Percentiles rank a stretch among this genome's conserved stretches.
Conservation (phyloP, 106 monocot genomes). For the Vanilla planifolia region DNA sequence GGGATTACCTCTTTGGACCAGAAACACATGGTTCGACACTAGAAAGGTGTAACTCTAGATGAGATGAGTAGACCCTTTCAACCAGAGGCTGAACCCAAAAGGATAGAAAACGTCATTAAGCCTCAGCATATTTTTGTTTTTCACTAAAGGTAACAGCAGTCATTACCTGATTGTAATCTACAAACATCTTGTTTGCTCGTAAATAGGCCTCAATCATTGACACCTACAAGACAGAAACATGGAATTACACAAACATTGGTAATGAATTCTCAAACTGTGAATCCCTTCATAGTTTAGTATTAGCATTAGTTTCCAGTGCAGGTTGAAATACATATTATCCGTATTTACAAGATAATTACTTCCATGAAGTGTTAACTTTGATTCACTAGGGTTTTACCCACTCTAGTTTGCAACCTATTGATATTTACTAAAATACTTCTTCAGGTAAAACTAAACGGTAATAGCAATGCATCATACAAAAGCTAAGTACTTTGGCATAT, state of each 20-base stretch:
- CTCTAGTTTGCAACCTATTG: neutral
- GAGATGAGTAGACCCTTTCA: slow-evolving; percentile 60
- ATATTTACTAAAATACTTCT: slow-evolving; percentile 3
- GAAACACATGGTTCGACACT: slow-evolving; percentile 65
- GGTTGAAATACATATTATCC: neutral
- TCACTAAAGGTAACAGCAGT: neutral
- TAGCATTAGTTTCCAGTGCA: neutral
- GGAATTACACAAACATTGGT: neutral
- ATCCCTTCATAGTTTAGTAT: neutral
- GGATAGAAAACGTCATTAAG: neutral
- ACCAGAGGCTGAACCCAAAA: slow-evolving; percentile 43
- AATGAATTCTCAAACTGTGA: too few species aligned
- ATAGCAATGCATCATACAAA: neutral
- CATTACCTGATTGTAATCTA: slow-evolving; percentile 83
- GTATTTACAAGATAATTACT: neutral
- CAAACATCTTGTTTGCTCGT: slow-evolving; percentile 92
- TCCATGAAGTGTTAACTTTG: neutral
- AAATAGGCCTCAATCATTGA: slow-evolving; percentile 85
- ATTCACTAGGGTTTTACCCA: too few species aligned
- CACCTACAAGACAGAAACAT: slow-evolving; percentile 31
- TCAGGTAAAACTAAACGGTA: neutral
- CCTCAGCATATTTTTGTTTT: neutral
- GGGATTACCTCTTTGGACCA: slow-evolving; percentile 56
- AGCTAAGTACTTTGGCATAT: neutral
- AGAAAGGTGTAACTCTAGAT: slow-evolving; percentile 38